Evolutionary conservation across 1,284 basidiomycete species (phyloP).

Genomic region (Rhodotorula sp.): DNA sequence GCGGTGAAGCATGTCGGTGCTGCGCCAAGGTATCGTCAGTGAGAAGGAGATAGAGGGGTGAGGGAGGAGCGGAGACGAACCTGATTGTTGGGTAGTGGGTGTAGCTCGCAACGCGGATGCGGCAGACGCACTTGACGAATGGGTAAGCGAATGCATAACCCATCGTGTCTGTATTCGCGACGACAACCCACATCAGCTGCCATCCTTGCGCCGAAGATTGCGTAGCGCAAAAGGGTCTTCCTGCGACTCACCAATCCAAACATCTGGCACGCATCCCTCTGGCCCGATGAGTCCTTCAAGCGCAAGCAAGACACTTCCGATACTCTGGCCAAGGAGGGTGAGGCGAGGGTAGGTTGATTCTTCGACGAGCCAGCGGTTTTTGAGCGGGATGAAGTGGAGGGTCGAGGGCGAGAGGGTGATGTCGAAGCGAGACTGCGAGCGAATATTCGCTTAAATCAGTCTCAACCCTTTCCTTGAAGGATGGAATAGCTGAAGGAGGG

Average conservation of each 20-base stretch:
- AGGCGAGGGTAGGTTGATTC: conserved; percentile 80
- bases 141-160: conserved; percentile 94
- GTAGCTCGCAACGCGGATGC: conserved; percentile 69
- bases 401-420: conserved; percentile 65
- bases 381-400: conserved; percentile 75
- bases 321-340: conserved; percentile 85
- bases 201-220: no score
- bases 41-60: no score
- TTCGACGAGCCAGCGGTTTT: conserved; percentile 69
- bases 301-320: conserved; percentile 79
- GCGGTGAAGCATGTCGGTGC: conserved; percentile 85
- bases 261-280: conserved; percentile 70
- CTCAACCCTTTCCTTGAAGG: no score
- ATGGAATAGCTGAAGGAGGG: neutral
- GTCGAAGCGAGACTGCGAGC: conserved; percentile 70
- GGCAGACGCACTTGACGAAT: conserved; percentile 60
- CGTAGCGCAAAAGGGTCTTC: no score
- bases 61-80: conserved; percentile 21
- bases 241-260: conserved; percentile 72
- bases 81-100: conserved; percentile 95
- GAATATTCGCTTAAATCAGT: neutral
- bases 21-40: conserved; percentile 2
- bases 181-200: no score
- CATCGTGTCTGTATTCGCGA: conserved; percentile 96
- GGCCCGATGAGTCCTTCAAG: conserved; percentile 65